phyloP scores from a whole-genome alignment of 331 rosid genomes.

The Prunus yedoensis region DNA sequence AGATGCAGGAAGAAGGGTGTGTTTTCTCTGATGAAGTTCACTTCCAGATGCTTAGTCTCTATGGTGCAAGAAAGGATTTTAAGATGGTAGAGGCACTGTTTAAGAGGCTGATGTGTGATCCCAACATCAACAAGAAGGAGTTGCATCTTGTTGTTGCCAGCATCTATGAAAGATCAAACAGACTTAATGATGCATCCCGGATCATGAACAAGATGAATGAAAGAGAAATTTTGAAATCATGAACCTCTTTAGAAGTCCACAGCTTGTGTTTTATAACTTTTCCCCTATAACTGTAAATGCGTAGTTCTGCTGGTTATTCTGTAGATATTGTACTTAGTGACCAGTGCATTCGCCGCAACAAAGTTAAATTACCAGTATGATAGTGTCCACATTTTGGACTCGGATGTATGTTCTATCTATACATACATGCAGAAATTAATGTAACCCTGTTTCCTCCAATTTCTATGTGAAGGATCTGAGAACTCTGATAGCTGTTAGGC shows the following conservation, averaged over 20 bases:
- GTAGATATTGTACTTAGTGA: conserved; percentile 10
- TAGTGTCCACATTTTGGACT: neutral
- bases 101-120: conserved; percentile 66
- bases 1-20: too few species aligned
- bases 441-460: neutral
- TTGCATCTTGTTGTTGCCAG: conserved; percentile 80
- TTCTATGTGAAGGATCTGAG: neutral
- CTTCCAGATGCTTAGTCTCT: conserved; percentile 84
- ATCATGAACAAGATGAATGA: conserved; percentile 63
- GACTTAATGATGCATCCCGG: conserved; percentile 70
- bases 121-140: conserved; percentile 84
- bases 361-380: neutral
- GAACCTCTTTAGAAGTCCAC: conserved; percentile 32
- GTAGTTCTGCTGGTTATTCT: conserved; percentile 19
- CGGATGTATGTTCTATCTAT: neutral
- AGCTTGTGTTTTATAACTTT: conserved; percentile 5
- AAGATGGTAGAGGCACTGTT: conserved; percentile 57
- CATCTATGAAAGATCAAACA: conserved; percentile 74
- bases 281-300: neutral
- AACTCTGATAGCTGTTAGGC: neutral
- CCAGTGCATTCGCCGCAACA: neutral
- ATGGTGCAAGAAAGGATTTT: conserved; percentile 70
- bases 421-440: neutral
- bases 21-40: conserved; percentile 93
- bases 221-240: conserved; percentile 26